Conservation (phyloP, 176 grass and related monocot species). For the Carex cristatella region DNA sequence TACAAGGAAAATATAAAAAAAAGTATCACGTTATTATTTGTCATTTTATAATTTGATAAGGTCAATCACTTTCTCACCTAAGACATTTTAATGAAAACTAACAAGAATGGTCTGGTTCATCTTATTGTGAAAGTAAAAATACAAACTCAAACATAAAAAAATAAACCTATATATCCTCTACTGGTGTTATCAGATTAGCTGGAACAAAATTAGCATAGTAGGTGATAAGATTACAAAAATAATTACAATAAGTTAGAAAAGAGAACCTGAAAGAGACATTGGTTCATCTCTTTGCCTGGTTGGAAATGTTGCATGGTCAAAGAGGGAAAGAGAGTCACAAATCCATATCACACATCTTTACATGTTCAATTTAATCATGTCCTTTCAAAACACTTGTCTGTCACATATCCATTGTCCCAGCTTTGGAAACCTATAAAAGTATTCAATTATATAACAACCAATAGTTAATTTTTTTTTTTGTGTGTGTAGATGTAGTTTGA, state of each 20-base stretch:
- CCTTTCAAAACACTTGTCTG: not conserved
- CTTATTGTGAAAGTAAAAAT: not conserved
- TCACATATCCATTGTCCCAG: not conserved
- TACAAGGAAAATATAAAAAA: not conserved
- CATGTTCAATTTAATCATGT: not conserved
- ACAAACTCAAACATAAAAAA: not conserved
- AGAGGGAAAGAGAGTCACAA: not conserved
- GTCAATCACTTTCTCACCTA: too few relatives aligned
- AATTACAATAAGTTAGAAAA: not conserved
- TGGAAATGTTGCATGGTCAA: not conserved
- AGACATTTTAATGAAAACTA: not conserved
- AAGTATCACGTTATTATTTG: not conserved
- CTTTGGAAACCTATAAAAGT: not conserved
- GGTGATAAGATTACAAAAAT: not conserved
- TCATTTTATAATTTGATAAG: not conserved
- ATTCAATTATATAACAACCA: not conserved
- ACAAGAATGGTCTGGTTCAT: not conserved
- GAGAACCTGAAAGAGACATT: not conserved
- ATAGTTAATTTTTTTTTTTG: not conserved
- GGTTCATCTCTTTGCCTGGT: not conserved
- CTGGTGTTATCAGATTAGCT: too few relatives aligned
- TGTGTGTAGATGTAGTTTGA: too few relatives aligned
- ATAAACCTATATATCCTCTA: not conserved
- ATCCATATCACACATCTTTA: not conserved
- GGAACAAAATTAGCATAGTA: not conserved